These are phyloP conservation scores for Puya raimondii DNA, from an alignment of 176 grass and related monocot genomes.

Conservation along the genomic window DNA sequence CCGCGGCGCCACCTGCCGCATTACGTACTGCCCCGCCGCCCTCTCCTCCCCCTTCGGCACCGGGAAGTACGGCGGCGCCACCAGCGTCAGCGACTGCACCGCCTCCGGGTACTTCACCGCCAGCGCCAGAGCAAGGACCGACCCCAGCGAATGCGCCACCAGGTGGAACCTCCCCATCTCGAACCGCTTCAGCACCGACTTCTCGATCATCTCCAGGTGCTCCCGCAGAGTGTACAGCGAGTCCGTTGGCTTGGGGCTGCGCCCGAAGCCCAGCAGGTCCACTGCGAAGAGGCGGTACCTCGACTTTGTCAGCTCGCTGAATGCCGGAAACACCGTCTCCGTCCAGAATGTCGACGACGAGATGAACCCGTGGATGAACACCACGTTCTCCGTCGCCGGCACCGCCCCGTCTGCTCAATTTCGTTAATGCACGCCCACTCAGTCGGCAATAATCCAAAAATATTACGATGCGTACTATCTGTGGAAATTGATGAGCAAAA, in stretches of 20 bases:
- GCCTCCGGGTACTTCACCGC: conserved; percentile 68
- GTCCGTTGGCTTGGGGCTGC: conserved; percentile 88
- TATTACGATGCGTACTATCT: too few species aligned
- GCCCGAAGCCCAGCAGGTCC: conserved; percentile 84
- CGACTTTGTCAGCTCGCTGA: conserved; percentile 29
- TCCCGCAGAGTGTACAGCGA: conserved; percentile 85
- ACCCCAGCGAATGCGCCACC: conserved; percentile 82
- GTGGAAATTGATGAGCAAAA: too few species aligned
- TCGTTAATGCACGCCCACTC: too few species aligned
- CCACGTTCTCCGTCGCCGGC: conserved; percentile 35
- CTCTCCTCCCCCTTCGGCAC: conserved; percentile 49
- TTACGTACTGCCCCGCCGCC: conserved; percentile 61
- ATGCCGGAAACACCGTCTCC: conserved; percentile 84
- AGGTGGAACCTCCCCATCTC: conserved; percentile 53
- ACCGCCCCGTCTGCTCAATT: neutral
- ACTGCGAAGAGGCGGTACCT: conserved; percentile 65
- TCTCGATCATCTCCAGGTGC: conserved; percentile 91
- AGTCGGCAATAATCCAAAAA: too few species aligned
- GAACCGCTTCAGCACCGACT: conserved; percentile 63
- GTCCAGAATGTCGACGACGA: conserved; percentile 92
- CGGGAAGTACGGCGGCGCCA: conserved; percentile 84
- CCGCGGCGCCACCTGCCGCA: conserved; percentile 72
- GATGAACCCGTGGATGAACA: conserved; percentile 98
- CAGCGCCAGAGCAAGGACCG: conserved; percentile 68
- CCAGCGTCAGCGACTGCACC: conserved; percentile 67